A percentile compares a stretch with the other conserved stretches of the same genome.
These are phyloP conservation scores for Epicoccum sorghinum DNA, from an alignment of 2,329 filamentous ascomycete species.

Conservation along the genomic window DNA sequence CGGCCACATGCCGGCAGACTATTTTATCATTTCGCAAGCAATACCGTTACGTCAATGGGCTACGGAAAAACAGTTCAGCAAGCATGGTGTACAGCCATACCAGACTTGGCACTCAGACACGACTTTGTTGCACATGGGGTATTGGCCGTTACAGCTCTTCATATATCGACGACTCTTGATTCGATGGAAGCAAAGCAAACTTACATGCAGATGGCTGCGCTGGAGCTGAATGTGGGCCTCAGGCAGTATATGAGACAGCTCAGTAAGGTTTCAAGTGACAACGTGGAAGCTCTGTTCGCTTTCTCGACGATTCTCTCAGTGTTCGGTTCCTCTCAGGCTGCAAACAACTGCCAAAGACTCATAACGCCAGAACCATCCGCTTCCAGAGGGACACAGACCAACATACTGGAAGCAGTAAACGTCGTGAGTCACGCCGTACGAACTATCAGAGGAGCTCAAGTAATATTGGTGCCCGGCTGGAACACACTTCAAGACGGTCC, in stretches of 20 bases:
- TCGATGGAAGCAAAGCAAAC: conserved; percentile 16
- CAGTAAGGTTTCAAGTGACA: conserved; percentile 44
- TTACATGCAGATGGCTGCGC: conserved; percentile 28
- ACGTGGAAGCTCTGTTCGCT: conserved; percentile 49
- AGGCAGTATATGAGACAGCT: conserved; percentile 28
- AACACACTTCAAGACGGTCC: conserved; percentile 23
- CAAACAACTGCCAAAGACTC: conserved; percentile 12
- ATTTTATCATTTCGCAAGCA: conserved; percentile 30
- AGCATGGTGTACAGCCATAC: conserved; percentile 34
- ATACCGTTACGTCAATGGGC: conserved; percentile 29
- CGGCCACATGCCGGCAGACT: conserved; percentile 23
- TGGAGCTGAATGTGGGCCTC: conserved; percentile 34
- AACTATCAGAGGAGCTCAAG: conserved; percentile 28
- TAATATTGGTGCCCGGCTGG: conserved; percentile 36
- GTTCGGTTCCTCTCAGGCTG: conserved; percentile 23
- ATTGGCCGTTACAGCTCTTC: conserved; percentile 52
- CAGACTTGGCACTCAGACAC: conserved; percentile 44
- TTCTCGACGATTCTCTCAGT: conserved; percentile 26
- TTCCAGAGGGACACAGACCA: neutral
- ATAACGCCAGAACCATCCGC: neutral
- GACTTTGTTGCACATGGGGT: conserved; percentile 52
- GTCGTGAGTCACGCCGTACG: conserved; percentile 14
- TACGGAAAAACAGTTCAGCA: conserved; percentile 15
- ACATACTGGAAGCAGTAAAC: neutral
- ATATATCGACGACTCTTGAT: conserved; percentile 45